Evolutionary conservation across 2,329 filamentous ascomycete species (phyloP).

Genomic region (Calonectria fujianensis): DNA sequence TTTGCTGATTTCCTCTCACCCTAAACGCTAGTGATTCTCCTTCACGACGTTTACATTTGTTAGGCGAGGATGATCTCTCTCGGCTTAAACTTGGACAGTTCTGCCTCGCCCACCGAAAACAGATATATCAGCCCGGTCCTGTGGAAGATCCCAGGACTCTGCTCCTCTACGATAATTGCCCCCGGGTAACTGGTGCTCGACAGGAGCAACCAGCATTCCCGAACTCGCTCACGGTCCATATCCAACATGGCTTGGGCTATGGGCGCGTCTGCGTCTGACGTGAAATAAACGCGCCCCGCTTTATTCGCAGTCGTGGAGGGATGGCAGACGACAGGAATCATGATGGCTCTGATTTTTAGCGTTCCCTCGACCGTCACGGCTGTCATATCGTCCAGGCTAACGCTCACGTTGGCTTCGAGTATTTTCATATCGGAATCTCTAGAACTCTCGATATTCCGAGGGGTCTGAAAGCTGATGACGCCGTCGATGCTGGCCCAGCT

Average conservation of each 20-base stretch:
- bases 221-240: neutral
- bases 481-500: conserved; percentile 14
- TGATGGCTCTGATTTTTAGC: neutral
- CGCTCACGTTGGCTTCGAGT: neutral
- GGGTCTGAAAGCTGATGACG: neutral
- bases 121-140: conserved; percentile 1
- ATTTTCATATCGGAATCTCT: conserved; percentile 4
- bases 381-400: conserved; percentile 11
- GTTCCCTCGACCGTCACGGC: conserved; percentile 8
- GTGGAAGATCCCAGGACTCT: neutral
- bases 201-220: neutral
- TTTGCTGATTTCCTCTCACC: neutral
- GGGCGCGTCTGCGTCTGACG: neutral
- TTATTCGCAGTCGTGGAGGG: neutral
- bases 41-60: neutral
- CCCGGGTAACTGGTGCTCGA: neutral
- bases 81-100: neutral
- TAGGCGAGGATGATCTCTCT: conserved; percentile 7
- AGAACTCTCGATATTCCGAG: neutral
- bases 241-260: neutral
- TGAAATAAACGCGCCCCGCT: neutral
- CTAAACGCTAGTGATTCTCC: neutral
- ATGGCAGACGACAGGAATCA: neutral
- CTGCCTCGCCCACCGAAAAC: neutral
- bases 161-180: neutral